Evolutionary conservation across 192 early-diverging fungal species (phyloP), one percentile per base, ranked within the genome.

Genomic region (Bifiguratus adelaidae): DNA sequence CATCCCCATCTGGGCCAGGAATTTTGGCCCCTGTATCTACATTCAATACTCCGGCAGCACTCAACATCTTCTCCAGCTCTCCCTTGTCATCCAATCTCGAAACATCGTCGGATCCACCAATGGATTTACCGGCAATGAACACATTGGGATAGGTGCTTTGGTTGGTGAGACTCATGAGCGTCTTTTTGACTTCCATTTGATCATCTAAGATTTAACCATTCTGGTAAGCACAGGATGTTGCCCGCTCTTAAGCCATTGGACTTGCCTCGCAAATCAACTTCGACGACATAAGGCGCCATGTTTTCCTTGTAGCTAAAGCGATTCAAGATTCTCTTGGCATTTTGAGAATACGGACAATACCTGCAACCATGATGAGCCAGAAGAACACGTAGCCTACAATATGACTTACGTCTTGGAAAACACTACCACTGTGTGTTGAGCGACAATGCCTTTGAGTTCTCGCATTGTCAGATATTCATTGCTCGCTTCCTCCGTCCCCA

Each of bases 81-180:
- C 53, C 53, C 32, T 41, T 42, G 4, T 12, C 18, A 30, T 55
- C 44, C 27, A 55, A 13, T 3, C 18, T 26, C 4, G 36, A 42
- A 15, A 55, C 12, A 27, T 55, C 53, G 15, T 55, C 34, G 13
- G 44, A 47, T 20, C 53, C 53, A 16, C 53, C 53, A 41, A 55
- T 55, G 7, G 45, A 33, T 24, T 8, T 27, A 30, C 53, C 47
- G 23, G 30, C 20, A 2, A 55, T 18, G 40, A 55, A 55, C 3
- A 55, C n/a, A 42, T 55, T 55, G 19, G 53, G 53, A 33, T 47
- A 49, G 20, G 52, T 54, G 13, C 6, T 15, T 22, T 22, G 52
- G 36, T 37, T 34, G 13, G 53, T 40, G 6, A 38, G 25, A 22
- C 33, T 41, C 2, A 22, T 28, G 23, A 55, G 24, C n/a, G 27